Base-by-base conservation (phyloP, 1,284 basidiomycete genomes). In the Austropuccinia psidii region DNA sequence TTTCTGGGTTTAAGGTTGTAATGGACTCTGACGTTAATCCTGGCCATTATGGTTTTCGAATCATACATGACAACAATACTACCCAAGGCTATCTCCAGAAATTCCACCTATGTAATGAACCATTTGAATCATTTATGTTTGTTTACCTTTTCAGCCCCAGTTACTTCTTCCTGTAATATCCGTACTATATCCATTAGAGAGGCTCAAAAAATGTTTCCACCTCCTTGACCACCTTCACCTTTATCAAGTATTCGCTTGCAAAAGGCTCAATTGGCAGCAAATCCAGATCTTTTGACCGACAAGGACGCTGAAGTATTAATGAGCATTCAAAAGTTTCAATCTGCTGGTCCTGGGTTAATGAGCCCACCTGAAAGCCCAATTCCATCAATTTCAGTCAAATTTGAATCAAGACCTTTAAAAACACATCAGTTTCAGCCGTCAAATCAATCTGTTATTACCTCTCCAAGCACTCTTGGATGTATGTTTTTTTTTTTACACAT, bases 141-240 rank as follows among this genome's bases (percentile, higher is more conserved):
- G n/a, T n/a, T n/a, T n/a, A n/a, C n/a, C n/a, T n/a, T n/a, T n/a
- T n/a, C 78, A 92, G 93, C 88, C 78, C 91, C 94, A 29, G 94
- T 98, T 69, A 89, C 97, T 29, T 97, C 94, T 6, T 96, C 93
- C 1, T 94, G 92, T 83, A 97, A 97, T 80, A 93, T 98, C 74
- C 91, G 93, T 2, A 98, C 94, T 1, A 98, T 99, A 43, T 91
- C 93, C 1, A 85, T 99, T 47, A 87, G 89, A 49, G 91, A 97
- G 57, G 95, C 95, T 0, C 94, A 98, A 82, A 88, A 93, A 8
- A 91, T 98, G 90, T 93, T 91, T 78, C 93, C 93, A 0, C 89
- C 91, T 0, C 95, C 95, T 13, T 86, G 95, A 13, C 95, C 96
- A 0, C 96, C 95, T 0, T 95, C 92, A 0, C 96, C 96, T 0